Evolutionary conservation across 768 basidiomycete genomes (phyloP).

Genomic region (Mycena pura): DNA sequence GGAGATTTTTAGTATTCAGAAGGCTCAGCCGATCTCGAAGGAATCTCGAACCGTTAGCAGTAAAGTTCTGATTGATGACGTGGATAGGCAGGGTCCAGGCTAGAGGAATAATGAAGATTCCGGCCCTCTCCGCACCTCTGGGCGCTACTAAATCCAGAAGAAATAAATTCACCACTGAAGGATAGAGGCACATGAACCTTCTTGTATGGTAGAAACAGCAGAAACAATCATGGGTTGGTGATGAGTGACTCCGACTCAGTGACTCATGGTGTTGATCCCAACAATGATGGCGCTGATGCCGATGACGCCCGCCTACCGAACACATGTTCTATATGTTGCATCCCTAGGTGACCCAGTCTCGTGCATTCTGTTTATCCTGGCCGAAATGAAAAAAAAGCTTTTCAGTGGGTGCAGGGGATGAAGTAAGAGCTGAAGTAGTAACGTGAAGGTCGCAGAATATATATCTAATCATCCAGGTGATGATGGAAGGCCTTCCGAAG

Average conservation of each 20-base stretch:
- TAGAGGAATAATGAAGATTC: constrained; percentile 21
- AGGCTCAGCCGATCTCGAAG: neutral
- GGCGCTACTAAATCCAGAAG: constrained; percentile 9
- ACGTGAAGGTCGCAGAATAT: too few species aligned
- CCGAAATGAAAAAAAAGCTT: too few species aligned
- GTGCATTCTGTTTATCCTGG: too few species aligned
- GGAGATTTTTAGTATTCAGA: neutral
- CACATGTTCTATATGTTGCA: too few species aligned
- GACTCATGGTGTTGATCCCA: constrained; percentile 7
- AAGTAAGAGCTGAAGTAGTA: too few species aligned
- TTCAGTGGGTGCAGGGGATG: too few species aligned
- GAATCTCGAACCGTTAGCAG: constrained; percentile 17
- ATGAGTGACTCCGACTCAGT: neutral
- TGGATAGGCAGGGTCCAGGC: constrained; percentile 25
- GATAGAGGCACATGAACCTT: constrained; percentile 4
- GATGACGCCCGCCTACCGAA: too few species aligned
- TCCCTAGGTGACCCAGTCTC: too few species aligned
- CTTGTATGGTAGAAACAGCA: neutral
- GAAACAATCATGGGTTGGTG: too few species aligned
- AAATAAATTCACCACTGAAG: neutral
- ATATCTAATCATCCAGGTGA: too few species aligned
- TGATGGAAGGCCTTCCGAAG: too few species aligned
- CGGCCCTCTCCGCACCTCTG: constrained; percentile 14
- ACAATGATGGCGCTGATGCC: constrained; percentile 8
- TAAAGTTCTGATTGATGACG: constrained; percentile 19